Evolutionary conservation across 139 green algal species (phyloP).

Genomic region (Picocystis salinarum): DNA sequence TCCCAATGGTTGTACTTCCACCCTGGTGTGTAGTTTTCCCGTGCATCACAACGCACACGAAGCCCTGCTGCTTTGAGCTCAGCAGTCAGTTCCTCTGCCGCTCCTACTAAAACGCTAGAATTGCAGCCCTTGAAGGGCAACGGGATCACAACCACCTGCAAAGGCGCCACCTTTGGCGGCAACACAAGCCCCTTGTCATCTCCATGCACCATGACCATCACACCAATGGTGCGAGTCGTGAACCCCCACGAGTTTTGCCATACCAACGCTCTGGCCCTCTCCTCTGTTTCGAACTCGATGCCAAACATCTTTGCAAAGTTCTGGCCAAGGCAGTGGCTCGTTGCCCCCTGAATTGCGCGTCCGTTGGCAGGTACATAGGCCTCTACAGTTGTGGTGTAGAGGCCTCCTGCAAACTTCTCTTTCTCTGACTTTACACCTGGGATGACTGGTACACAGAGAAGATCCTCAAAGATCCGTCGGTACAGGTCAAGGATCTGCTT

Average conservation of each 20-base stretch:
- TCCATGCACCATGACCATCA: slow-evolving; percentile 96
- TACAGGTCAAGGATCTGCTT: slow-evolving; percentile 87
- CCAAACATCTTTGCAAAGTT: slow-evolving; percentile 84
- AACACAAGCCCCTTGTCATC: slow-evolving; percentile 95
- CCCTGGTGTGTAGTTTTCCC: slow-evolving; percentile 89
- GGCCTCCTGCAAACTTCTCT: slow-evolving; percentile 94
- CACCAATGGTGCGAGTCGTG: slow-evolving; percentile 85
- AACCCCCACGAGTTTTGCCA: slow-evolving; percentile 98
- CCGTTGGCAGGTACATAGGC: slow-evolving; percentile 61
- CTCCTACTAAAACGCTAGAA: slow-evolving; percentile 1
- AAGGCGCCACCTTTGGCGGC: slow-evolving; percentile 63
- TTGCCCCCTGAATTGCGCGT: slow-evolving; percentile 85
- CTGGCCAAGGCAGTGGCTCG: slow-evolving; percentile 88
- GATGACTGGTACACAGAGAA: slow-evolving; percentile 84
- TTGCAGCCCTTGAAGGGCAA: slow-evolving; percentile 20
- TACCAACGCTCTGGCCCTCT: slow-evolving; percentile 39
- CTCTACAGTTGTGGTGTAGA: slow-evolving; percentile 93
- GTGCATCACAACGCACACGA: slow-evolving; percentile 47
- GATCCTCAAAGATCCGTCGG: slow-evolving; percentile 75
- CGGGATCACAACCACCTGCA: slow-evolving; percentile 37
- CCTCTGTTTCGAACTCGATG: slow-evolving; percentile 73
- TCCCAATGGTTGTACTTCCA: slow-evolving; percentile 99
- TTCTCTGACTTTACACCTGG: slow-evolving; percentile 74
- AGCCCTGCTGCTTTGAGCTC: slow-evolving; percentile 35
- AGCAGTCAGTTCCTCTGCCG: slow-evolving; percentile 14